phyloP scores from a whole-genome alignment of 2,329 filamentous ascomycete genomes.

The Sporothrix pseudoabietina region DNA sequence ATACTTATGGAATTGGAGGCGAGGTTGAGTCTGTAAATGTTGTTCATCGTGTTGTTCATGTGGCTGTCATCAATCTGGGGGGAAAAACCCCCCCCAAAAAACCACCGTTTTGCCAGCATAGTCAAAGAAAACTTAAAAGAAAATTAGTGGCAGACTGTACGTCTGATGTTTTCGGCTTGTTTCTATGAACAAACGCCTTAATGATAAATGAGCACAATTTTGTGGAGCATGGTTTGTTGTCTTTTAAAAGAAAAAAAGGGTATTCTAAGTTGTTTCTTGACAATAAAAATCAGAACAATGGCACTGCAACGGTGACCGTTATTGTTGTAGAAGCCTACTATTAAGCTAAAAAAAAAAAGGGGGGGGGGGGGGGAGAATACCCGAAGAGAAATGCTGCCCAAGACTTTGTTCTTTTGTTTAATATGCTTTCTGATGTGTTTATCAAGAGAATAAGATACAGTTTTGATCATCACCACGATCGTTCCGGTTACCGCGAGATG shows the following conservation, averaged over 20 bases:
- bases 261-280: background rate
- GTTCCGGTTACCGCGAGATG: background rate
- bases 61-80: background rate
- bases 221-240: background rate
- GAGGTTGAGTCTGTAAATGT: background rate
- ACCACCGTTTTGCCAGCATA: background rate
- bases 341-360: background rate
- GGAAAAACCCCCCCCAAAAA: too few species aligned
- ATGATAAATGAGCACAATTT: background rate
- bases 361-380: too few species aligned
- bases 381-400: too few species aligned
- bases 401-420: too few species aligned
- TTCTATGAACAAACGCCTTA: background rate
- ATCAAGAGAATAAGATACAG: too few species aligned
- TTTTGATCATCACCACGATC: background rate
- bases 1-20: background rate
- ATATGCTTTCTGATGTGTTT: too few species aligned
- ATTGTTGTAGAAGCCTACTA: background rate
- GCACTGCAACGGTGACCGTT: background rate
- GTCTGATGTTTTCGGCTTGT: background rate
- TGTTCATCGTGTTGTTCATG: constrained; percentile 5
- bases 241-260: background rate
- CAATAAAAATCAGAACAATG: background rate
- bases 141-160: background rate
- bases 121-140: background rate